These are phyloP conservation scores for Hydnum rufescens DNA, from an alignment of 768 basidiomycete genomes.

Conservation along the genomic window DNA sequence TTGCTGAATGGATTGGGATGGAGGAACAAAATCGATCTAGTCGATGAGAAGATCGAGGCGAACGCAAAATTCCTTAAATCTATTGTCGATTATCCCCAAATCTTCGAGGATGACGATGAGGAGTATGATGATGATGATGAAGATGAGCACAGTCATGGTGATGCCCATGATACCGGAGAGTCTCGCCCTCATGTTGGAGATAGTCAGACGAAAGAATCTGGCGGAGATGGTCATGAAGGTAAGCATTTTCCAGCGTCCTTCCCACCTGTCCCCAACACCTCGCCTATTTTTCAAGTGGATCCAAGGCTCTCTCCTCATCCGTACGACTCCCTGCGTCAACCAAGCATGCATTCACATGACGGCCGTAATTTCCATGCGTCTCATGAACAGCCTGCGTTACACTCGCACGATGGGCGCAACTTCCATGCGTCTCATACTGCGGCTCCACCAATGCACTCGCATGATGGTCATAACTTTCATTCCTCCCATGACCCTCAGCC, in stretches of 20 bases:
- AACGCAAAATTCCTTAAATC: slow-evolving; percentile 61
- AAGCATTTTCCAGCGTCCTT: too few relatives aligned
- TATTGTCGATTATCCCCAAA: slow-evolving; percentile 61
- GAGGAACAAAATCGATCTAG: slow-evolving; percentile 53
- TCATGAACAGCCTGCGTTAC: background rate
- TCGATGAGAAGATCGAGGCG: slow-evolving; percentile 59
- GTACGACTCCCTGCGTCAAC: too few relatives aligned
- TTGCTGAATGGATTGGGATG: slow-evolving; percentile 53
- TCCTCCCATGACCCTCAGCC: slow-evolving; percentile 1
- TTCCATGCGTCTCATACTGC: background rate
- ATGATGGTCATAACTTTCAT: slow-evolving; percentile 15
- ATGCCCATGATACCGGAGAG: background rate
- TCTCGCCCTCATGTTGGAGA: background rate
- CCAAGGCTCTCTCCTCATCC: too few relatives aligned
- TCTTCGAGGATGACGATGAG: slow-evolving; percentile 39
- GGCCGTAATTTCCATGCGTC: background rate
- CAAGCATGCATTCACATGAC: background rate
- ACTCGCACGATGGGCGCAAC: background rate
- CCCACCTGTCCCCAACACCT: too few relatives aligned
- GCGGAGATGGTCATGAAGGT: too few relatives aligned
- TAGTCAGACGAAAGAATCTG: too few relatives aligned
- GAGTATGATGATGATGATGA: slow-evolving; percentile 16
- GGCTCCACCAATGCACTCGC: background rate
- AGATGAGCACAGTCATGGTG: slow-evolving; percentile 2
- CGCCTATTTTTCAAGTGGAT: too few relatives aligned